Evolutionary conservation across 371 early-diverging fungal species (phyloP).

Genomic region (Mucor piriformis): DNA sequence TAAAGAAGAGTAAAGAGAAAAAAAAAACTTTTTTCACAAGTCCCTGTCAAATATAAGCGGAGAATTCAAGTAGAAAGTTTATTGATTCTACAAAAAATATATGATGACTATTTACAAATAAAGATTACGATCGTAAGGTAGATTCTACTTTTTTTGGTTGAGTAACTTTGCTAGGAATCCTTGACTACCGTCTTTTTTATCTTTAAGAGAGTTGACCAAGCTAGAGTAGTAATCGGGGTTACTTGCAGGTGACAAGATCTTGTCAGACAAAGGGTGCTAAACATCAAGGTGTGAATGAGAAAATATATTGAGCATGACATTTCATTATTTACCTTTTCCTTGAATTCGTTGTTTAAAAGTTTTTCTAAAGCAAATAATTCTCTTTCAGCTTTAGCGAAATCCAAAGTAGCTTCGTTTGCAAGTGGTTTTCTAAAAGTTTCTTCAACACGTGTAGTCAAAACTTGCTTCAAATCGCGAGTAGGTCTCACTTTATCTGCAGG

Average conservation of each 20-base stretch:
- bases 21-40: conserved; percentile 7
- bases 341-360: conserved; percentile 57
- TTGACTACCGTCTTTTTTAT: conserved; percentile 51
- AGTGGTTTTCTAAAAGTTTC: conserved; percentile 48
- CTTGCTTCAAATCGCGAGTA: conserved; percentile 61
- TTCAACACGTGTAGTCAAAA: conserved; percentile 54
- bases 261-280: conserved; percentile 61
- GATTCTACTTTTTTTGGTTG: conserved; percentile 6
- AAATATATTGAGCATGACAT: neutral
- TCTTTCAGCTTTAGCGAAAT: conserved; percentile 43
- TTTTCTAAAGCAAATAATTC: conserved; percentile 56
- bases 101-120: conserved; percentile 12
- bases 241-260: conserved; percentile 59
- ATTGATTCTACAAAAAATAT: no score
- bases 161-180: conserved; percentile 35
- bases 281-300: neutral
- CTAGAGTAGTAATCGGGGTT: conserved; percentile 65
- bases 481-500: conserved; percentile 64
- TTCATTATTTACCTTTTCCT: conserved; percentile 56
- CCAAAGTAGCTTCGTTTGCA: conserved; percentile 27
- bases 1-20: conserved; percentile 2
- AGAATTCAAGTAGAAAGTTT: neutral
- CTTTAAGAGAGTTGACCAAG: conserved; percentile 51
- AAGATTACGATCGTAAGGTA: neutral
- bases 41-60: neutral